Conservation (phyloP, 2,329 filamentous ascomycete genomes). For the Penicillium vulpinum region DNA sequence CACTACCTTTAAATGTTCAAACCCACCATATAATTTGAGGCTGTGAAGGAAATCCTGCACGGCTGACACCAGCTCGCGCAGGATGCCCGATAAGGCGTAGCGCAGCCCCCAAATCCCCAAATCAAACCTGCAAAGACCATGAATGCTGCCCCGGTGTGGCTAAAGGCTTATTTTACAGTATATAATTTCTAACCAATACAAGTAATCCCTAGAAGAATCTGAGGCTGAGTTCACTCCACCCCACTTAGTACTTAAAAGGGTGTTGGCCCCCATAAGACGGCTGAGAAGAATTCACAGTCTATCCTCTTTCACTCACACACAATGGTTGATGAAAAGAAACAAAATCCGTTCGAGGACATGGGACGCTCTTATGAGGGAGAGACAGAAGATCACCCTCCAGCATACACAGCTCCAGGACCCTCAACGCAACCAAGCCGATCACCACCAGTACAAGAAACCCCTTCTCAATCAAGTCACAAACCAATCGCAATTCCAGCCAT, state of each 20-base stretch:
- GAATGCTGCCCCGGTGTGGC: neutral
- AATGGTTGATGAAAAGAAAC: constrained; percentile 8
- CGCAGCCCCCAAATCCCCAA: neutral
- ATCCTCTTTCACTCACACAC: neutral
- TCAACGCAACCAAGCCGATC: neutral
- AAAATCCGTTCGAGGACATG: neutral
- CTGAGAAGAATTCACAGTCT: neutral
- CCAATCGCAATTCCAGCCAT: constrained; percentile 22
- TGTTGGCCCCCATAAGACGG: neutral
- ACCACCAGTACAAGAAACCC: neutral
- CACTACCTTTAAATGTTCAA: too few relatives aligned
- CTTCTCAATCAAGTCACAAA: neutral
- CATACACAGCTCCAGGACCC: neutral
- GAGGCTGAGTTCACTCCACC: constrained; percentile 2
- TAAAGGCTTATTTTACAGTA: neutral
- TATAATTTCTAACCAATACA: neutral
- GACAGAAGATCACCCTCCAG: constrained; percentile 3
- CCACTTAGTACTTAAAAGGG: constrained; percentile 5
- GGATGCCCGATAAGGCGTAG: constrained; percentile 10
- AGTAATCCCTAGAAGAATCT: neutral
- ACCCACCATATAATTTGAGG: neutral
- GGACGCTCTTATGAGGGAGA: neutral
- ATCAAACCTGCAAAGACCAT: neutral
- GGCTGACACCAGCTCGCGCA: constrained; percentile 4
- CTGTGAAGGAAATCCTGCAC: neutral